Evolutionary conservation across 139 green algal species (phyloP).

Genomic region (Gonium pectorale): DNA sequence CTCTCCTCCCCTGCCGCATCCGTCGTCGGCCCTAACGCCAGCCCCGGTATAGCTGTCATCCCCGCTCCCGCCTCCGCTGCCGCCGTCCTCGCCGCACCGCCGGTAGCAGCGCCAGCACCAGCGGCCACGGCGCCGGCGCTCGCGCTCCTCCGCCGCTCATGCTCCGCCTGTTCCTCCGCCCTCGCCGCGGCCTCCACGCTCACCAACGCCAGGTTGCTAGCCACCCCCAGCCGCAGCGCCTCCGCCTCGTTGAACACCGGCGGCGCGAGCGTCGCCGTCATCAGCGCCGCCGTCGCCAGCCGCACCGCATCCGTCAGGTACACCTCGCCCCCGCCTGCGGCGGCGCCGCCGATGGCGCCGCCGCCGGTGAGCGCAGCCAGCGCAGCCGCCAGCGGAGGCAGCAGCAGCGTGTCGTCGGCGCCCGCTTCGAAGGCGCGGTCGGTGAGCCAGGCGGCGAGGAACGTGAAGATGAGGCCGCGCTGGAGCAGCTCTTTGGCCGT

Average conservation of each 20-base stretch:
- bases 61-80: not conserved
- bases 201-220: slow-evolving; percentile 41
- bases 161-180: not conserved
- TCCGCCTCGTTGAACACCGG: slow-evolving; percentile 25
- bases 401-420: slow-evolving; percentile 23
- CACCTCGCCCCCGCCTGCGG: not conserved
- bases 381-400: no score
- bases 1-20: not conserved
- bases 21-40: not conserved
- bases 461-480: slow-evolving; percentile 40
- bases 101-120: not conserved
- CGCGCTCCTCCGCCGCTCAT: slow-evolving; percentile 2
- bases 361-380: not conserved
- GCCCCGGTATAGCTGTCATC: no score
- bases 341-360: not conserved
- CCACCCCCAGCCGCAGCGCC: slow-evolving; percentile 41
- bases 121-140: not conserved
- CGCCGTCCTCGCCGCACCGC: not conserved
- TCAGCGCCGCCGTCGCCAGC: not conserved
- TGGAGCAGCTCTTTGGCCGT: slow-evolving; percentile 50
- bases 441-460: slow-evolving; percentile 44
- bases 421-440: slow-evolving; percentile 55
- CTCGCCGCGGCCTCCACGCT: not conserved
- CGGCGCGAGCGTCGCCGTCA: slow-evolving; percentile 4
- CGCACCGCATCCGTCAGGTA: slow-evolving; percentile 36